Percentiles rank a stretch among this genome's conserved stretches.
These are phyloP conservation scores for Trichosporon coremiiforme DNA, from an alignment of 1,284 basidiomycete genomes.

Conservation along the genomic window DNA sequence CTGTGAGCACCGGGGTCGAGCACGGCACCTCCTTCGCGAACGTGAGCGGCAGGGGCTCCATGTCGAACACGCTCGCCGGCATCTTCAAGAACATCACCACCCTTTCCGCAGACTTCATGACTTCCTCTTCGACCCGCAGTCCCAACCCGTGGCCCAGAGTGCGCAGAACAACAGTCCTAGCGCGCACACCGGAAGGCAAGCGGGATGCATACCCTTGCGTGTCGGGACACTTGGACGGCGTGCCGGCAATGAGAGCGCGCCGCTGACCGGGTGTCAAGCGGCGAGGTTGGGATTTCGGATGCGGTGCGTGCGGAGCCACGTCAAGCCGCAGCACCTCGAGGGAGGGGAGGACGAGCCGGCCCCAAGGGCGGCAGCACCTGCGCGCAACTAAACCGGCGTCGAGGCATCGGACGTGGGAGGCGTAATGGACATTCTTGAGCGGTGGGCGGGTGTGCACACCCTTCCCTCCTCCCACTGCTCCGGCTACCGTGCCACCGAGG, in stretches of 20 bases:
- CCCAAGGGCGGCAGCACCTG: background rate
- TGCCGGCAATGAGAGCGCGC: background rate
- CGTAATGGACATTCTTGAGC: background rate
- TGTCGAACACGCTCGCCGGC: slow-evolving; percentile 7
- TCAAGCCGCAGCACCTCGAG: slow-evolving; percentile 3
- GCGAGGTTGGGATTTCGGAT: background rate
- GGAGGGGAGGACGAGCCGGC: background rate
- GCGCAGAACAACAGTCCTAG: background rate
- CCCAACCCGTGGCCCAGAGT: background rate
- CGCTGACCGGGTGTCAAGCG: background rate
- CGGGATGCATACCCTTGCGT: background rate
- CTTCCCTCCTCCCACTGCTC: background rate
- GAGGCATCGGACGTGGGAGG: background rate
- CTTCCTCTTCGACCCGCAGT: background rate
- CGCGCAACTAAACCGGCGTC: background rate
- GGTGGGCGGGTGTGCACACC: background rate
- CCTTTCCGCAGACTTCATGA: background rate
- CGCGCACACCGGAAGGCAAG: background rate
- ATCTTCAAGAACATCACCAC: background rate
- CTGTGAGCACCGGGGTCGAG: background rate
- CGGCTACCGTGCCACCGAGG: background rate
- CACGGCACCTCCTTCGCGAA: background rate
- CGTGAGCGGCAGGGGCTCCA: slow-evolving; percentile 7
- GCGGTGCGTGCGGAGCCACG: background rate
- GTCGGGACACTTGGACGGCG: background rate